Conservation (phyloP, 2,329 filamentous ascomycete species). For the Exserohilum rostratum region DNA sequence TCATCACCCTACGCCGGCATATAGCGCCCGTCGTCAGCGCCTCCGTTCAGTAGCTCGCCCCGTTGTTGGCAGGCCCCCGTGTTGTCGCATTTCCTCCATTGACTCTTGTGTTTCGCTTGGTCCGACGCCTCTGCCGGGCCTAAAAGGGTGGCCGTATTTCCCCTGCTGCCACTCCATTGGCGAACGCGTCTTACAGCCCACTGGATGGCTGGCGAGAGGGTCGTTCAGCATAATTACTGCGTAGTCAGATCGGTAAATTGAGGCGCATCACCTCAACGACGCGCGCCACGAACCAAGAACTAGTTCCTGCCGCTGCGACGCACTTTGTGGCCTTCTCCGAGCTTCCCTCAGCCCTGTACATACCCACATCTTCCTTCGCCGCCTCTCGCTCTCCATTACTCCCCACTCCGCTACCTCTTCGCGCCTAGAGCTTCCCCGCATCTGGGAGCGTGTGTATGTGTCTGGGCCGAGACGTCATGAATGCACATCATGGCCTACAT, state of each 20-base stretch:
- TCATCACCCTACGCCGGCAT: not conserved
- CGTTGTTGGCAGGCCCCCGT: constrained; percentile 11
- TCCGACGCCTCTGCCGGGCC: constrained; percentile 22
- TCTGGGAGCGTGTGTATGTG: constrained; percentile 23
- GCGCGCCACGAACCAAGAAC: constrained; percentile 28
- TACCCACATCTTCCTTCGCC: constrained; percentile 21
- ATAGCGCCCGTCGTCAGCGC: constrained; percentile 10
- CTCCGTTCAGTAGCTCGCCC: constrained; percentile 6
- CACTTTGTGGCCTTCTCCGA: constrained; percentile 22
- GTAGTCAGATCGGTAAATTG: constrained; percentile 34
- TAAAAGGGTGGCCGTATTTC: constrained; percentile 24
- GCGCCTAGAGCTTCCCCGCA: constrained; percentile 14
- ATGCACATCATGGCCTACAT: constrained; percentile 40
- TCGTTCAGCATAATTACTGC: constrained; percentile 26
- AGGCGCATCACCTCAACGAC: constrained; percentile 17
- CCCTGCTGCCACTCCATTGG: constrained; percentile 29
- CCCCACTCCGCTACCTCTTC: constrained; percentile 17
- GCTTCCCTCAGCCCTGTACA: constrained; percentile 38
- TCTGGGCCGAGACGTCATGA: constrained; percentile 29
- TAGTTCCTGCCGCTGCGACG: constrained; percentile 22
- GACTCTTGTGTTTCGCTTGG: constrained; percentile 5
- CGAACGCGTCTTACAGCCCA: constrained; percentile 29
- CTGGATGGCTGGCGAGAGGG: constrained; percentile 33
- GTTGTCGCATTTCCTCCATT: constrained; percentile 5
- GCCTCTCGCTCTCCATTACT: constrained; percentile 14